Percentiles rank a stretch among this genome's conserved stretches.
Evolutionary conservation across 257 asterid genomes (phyloP).

Genomic region (Craterostigma plantagineum): DNA sequence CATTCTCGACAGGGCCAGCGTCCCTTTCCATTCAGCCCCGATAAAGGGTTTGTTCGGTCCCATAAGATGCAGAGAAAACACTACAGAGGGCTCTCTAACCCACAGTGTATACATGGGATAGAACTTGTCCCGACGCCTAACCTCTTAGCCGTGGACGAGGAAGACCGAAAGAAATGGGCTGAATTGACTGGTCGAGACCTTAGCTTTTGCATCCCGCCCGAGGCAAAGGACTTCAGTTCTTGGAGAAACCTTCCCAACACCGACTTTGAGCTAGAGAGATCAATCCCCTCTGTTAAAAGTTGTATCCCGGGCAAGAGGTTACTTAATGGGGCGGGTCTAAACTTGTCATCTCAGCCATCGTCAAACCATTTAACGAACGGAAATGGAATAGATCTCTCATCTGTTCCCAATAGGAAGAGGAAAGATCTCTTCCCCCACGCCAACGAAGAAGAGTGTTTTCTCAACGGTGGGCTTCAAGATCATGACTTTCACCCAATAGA

Average conservation of each 20-base stretch:
- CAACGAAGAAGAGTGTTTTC: slow-evolving; percentile 11
- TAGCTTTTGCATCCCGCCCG: slow-evolving; percentile 12
- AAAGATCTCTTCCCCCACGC: slow-evolving; percentile 10
- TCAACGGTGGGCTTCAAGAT: slow-evolving; percentile 8
- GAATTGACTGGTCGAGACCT: slow-evolving; percentile 16
- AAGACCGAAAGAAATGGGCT: slow-evolving; percentile 14
- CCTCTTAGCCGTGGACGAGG: slow-evolving; percentile 9
- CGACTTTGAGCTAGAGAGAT: slow-evolving; percentile 15
- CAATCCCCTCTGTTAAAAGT: slow-evolving; percentile 2
- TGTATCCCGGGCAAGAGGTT: slow-evolving; percentile 7
- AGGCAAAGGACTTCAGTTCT: slow-evolving; percentile 13
- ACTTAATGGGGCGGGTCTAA: slow-evolving; percentile 13
- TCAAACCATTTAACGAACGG: slow-evolving; percentile 7
- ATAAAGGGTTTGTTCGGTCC: slow-evolving; percentile 14
- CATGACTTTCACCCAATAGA: slow-evolving; percentile 5
- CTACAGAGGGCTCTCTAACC: slow-evolving; percentile 14
- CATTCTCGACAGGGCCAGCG: slow-evolving; percentile 12
- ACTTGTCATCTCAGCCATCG: too few species aligned
- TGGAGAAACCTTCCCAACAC: slow-evolving; percentile 17
- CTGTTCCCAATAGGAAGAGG: slow-evolving; percentile 11
- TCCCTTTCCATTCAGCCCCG: slow-evolving; percentile 14
- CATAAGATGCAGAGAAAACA: slow-evolving; percentile 16
- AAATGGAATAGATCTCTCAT: slow-evolving; percentile 9
- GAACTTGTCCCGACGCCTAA: slow-evolving; percentile 12
- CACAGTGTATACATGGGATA: slow-evolving; percentile 16